phyloP scores from a whole-genome alignment of 2,329 filamentous ascomycete species.

The Xylariaceae sp. region DNA sequence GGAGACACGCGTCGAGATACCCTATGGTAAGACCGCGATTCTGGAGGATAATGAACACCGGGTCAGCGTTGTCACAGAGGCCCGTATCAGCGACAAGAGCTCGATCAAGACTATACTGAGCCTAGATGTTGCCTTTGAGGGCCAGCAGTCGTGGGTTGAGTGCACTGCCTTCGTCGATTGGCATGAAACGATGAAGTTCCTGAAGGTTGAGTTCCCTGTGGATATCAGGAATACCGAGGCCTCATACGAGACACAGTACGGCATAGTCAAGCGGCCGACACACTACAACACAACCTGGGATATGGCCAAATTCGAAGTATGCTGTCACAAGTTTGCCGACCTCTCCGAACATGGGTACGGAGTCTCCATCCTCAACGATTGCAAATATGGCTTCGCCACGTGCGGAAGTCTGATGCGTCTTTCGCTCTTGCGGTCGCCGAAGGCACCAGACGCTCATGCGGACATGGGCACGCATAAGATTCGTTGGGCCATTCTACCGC shows the following conservation, averaged over 20 bases:
- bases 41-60: slow-evolving; percentile 66
- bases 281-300: slow-evolving; percentile 98
- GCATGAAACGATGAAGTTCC: slow-evolving; percentile 94
- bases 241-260: slow-evolving; percentile 91
- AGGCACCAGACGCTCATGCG: slow-evolving; percentile 86
- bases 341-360: slow-evolving; percentile 83
- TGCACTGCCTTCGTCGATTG: slow-evolving; percentile 87
- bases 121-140: slow-evolving; percentile 62
- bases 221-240: slow-evolving; percentile 87
- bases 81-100: slow-evolving; percentile 80
- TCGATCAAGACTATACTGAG: slow-evolving; percentile 83
- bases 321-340: slow-evolving; percentile 91
- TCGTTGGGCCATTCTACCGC: slow-evolving; percentile 85
- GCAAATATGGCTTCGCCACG: slow-evolving; percentile 93
- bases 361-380: slow-evolving; percentile 89
- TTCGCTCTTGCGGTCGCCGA: slow-evolving; percentile 78
- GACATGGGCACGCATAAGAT: slow-evolving; percentile 90
- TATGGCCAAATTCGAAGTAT: slow-evolving; percentile 97
- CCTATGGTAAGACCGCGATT: slow-evolving; percentile 63
- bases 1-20: slow-evolving; percentile 73
- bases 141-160: slow-evolving; percentile 65
- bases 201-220: slow-evolving; percentile 98
- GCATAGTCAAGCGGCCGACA: slow-evolving; percentile 80
- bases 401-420: slow-evolving; percentile 84
- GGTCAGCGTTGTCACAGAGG: slow-evolving; percentile 77